Conservation (phyloP, 805 yeast species). For the Hanseniaspora lindneri region DNA sequence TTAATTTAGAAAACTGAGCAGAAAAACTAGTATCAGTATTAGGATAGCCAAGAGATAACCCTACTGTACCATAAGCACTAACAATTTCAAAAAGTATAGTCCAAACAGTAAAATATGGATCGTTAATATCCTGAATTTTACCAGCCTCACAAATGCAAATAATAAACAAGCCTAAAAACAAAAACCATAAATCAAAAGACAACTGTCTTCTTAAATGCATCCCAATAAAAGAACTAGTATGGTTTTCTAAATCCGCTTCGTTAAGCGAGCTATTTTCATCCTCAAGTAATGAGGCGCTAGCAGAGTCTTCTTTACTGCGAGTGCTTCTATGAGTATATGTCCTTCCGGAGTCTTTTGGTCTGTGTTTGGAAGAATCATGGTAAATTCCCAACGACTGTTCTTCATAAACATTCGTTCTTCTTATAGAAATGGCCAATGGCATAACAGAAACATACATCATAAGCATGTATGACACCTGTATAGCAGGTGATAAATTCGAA, state of each 20-base stretch:
- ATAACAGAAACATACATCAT: constrained; percentile 98
- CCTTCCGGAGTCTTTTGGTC: constrained; percentile 2
- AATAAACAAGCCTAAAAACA: constrained; percentile 72
- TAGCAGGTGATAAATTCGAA: constrained; percentile 68
- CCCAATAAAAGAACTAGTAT: constrained; percentile 54
- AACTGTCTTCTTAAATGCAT: constrained; percentile 84
- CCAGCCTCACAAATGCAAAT: constrained; percentile 77
- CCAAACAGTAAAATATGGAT: constrained; percentile 52
- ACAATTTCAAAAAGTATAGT: constrained; percentile 73
- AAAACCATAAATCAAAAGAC: constrained; percentile 89
- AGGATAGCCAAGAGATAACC: constrained; percentile 78
- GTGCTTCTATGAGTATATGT: constrained; percentile 3
- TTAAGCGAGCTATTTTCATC: constrained; percentile 4
- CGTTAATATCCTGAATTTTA: constrained; percentile 37
- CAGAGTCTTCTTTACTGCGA: not conserved
- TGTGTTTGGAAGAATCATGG: constrained; percentile 14
- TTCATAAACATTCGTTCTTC: constrained; percentile 95
- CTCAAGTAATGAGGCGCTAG: not conserved
- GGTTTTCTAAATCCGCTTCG: constrained; percentile 24
- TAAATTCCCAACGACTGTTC: constrained; percentile 88
- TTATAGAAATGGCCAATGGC: constrained; percentile 89
- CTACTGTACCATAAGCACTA: constrained; percentile 95
- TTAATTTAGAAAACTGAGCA: constrained; percentile 55
- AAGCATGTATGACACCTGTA: constrained; percentile 82
- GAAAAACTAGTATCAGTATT: constrained; percentile 54